Evolutionary conservation across 768 basidiomycete species (phyloP).

Genomic region (Tephrocybe sp.): DNA sequence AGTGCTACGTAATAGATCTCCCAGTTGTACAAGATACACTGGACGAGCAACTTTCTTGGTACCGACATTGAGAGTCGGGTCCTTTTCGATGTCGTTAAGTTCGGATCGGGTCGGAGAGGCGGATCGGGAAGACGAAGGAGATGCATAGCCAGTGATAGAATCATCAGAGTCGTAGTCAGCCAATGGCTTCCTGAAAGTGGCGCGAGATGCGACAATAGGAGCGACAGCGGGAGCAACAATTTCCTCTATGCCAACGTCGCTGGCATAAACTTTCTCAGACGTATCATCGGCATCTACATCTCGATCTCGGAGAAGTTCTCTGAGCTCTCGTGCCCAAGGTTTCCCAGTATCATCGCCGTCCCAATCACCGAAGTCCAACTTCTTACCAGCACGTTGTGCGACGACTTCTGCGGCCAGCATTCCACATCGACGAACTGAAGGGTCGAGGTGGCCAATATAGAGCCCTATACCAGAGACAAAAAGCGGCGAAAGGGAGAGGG

Average conservation of each 20-base stretch:
- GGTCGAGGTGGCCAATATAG: slow-evolving; percentile 81
- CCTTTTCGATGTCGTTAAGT: slow-evolving; percentile 80
- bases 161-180: slow-evolving; percentile 75
- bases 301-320: slow-evolving; percentile 48
- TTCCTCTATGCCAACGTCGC: background rate
- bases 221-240: background rate
- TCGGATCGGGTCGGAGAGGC: slow-evolving; percentile 81
- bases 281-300: slow-evolving; percentile 49
- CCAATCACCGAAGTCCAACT: slow-evolving; percentile 82
- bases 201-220: slow-evolving; percentile 10
- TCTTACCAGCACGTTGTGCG: slow-evolving; percentile 60
- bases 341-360: slow-evolving; percentile 70
- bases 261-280: background rate
- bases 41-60: slow-evolving; percentile 74
- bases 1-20: slow-evolving; percentile 67
- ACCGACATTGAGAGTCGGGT: slow-evolving; percentile 77
- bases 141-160: slow-evolving; percentile 81
- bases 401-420: slow-evolving; percentile 90
- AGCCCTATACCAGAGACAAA: slow-evolving; percentile 70
- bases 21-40: slow-evolving; percentile 87
- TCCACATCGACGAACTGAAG: slow-evolving; percentile 78
- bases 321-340: slow-evolving; percentile 62
- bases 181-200: slow-evolving; percentile 20
- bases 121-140: slow-evolving; percentile 64
- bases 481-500: slow-evolving; percentile 50